Conservation (phyloP, 306 rosid species). For the Mimosa pudica region DNA sequence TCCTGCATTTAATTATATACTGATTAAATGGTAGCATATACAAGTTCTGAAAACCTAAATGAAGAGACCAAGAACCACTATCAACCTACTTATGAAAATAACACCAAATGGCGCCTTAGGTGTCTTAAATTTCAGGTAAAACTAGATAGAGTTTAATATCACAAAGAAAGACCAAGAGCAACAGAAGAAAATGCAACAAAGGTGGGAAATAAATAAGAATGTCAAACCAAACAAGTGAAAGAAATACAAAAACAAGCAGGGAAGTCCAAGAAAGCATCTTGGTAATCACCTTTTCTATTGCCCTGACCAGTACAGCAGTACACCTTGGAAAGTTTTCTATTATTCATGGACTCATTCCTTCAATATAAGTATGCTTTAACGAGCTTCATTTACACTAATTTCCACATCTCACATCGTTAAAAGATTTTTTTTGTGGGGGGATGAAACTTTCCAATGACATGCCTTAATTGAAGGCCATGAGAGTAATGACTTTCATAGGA, state of each 20-base stretch:
- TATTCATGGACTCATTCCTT: neutral
- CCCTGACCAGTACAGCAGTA: constrained; percentile 4
- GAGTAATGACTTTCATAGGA: neutral
- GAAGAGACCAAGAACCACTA: constrained; percentile 32
- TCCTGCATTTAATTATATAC: constrained; percentile 52
- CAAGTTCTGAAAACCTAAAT: constrained; percentile 4
- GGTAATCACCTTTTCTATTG: neutral
- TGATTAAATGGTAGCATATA: constrained; percentile 13
- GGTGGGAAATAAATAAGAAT: neutral
- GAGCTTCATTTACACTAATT: neutral
- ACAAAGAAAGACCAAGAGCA: constrained; percentile 27
- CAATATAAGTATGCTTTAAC: neutral
- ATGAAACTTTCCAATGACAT: constrained; percentile 9
- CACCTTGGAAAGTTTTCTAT: neutral
- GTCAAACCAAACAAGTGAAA: neutral
- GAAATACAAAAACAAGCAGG: neutral
- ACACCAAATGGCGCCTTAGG: constrained; percentile 18
- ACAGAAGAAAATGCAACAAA: constrained; percentile 15
- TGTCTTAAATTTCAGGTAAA: neutral
- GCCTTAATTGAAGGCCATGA: constrained; percentile 7
- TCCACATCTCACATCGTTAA: neutral
- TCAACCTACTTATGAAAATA: constrained; percentile 13
- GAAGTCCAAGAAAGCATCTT: neutral
- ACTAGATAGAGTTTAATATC: neutral
- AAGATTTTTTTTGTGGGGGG: neutral